Evolutionary conservation across 2,329 filamentous ascomycete genomes (phyloP).

Genomic region (Alternaria rosae): DNA sequence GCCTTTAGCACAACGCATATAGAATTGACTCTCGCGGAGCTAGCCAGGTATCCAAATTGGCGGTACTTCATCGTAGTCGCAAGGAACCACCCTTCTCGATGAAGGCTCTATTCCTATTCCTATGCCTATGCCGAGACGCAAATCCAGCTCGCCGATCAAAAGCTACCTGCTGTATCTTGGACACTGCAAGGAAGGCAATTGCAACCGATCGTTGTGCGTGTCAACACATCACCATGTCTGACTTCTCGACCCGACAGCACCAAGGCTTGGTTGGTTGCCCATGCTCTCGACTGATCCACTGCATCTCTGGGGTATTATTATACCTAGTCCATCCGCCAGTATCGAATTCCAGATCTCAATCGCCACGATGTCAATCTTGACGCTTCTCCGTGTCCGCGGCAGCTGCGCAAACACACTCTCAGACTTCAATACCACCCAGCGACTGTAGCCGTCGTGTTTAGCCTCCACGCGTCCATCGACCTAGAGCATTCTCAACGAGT

Average conservation of each 20-base stretch:
- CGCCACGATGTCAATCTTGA: background rate
- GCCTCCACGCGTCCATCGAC: slow-evolving; percentile 5
- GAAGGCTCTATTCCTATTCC: background rate
- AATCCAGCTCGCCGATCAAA: background rate
- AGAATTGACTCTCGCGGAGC: slow-evolving; percentile 21
- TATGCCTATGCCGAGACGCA: background rate
- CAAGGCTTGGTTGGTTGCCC: background rate
- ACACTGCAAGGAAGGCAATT: background rate
- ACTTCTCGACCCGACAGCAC: background rate
- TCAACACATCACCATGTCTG: background rate
- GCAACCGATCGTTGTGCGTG: background rate
- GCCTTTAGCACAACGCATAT: slow-evolving; percentile 5
- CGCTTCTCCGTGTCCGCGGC: background rate
- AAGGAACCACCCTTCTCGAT: slow-evolving; percentile 14
- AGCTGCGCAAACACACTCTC: background rate
- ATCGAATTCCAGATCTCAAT: background rate
- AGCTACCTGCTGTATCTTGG: background rate
- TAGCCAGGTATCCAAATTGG: slow-evolving; percentile 11
- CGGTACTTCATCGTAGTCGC: slow-evolving; percentile 18
- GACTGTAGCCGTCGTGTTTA: background rate
- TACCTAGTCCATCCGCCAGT: background rate
- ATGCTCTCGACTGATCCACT: background rate
- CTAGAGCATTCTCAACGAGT: slow-evolving; percentile 4
- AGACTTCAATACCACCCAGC: background rate
- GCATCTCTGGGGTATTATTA: background rate